Percentiles rank a stretch among this genome's conserved stretches.
Evolutionary conservation across 2,329 filamentous ascomycete species (phyloP).

Genomic region (Colletotrichum gigasporum): DNA sequence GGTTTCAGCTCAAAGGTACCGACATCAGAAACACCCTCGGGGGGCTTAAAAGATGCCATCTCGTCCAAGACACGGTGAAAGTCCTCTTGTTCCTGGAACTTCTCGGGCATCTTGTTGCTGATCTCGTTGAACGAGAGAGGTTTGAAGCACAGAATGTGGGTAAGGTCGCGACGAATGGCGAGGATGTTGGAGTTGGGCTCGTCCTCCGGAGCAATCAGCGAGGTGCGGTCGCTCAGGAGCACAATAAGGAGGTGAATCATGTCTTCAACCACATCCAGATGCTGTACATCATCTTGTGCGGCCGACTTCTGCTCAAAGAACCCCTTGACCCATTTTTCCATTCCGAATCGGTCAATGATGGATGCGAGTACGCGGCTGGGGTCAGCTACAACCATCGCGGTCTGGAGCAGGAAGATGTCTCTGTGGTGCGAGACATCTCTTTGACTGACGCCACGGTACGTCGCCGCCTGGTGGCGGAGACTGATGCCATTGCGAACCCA

Average conservation of each 20-base stretch:
- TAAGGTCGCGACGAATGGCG: conserved; percentile 87
- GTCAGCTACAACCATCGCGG: conserved; percentile 86
- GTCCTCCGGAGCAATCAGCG: conserved; percentile 75
- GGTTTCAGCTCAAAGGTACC: conserved; percentile 94
- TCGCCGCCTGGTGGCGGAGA: conserved; percentile 91
- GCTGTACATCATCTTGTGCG: conserved; percentile 86
- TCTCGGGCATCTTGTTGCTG: conserved; percentile 84
- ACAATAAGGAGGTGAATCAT: conserved; percentile 94
- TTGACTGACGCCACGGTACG: conserved; percentile 89
- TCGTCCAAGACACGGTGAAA: conserved; percentile 86
- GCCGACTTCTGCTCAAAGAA: conserved; percentile 77
- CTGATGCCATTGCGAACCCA: conserved; percentile 99
- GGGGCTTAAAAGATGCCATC: conserved; percentile 88
- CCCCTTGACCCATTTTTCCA: conserved; percentile 87
- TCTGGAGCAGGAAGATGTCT: conserved; percentile 93
- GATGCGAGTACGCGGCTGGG: conserved; percentile 86
- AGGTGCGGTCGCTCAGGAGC: conserved; percentile 86
- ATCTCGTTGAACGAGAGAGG: conserved; percentile 95
- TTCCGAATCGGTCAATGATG: conserved; percentile 90
- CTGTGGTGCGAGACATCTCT: conserved; percentile 93
- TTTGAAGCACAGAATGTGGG: conserved; percentile 95
- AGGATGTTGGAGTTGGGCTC: conserved; percentile 72
- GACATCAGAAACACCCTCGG: conserved; percentile 90
- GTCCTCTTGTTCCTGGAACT: conserved; percentile 87
- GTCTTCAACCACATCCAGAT: conserved; percentile 93